Evolutionary conservation across 441 rosid species (phyloP).

Genomic region (Mallotus japonicus): DNA sequence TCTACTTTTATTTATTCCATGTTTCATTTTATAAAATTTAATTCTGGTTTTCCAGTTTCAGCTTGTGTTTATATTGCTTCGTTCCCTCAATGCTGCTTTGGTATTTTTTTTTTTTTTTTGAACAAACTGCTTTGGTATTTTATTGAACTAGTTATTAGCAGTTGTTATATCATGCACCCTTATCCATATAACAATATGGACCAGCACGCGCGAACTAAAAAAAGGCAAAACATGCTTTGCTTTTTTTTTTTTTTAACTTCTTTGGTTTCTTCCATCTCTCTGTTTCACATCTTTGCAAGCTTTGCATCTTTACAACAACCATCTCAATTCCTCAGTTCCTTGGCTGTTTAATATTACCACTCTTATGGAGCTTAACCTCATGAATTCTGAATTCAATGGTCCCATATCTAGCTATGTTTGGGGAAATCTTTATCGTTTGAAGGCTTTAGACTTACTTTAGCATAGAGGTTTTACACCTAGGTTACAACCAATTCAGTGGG

Average conservation of each 20-base stretch:
- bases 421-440: constrained; percentile 16
- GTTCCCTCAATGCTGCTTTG: too few relatives aligned
- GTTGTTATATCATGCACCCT: too few relatives aligned
- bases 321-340: constrained; percentile 17
- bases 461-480: constrained; percentile 32
- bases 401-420: not conserved
- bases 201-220: too few relatives aligned
- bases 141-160: too few relatives aligned
- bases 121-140: too few relatives aligned
- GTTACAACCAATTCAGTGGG: constrained; percentile 29
- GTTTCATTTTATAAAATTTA: not conserved
- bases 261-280: not conserved
- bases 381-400: constrained; percentile 2
- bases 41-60: not conserved
- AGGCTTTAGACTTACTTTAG: constrained; percentile 16
- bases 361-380: constrained; percentile 9
- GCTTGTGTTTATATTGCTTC: too few relatives aligned
- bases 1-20: not conserved
- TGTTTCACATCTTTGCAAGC: constrained; percentile 18
- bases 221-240: too few relatives aligned
- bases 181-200: too few relatives aligned
- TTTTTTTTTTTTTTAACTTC: too few relatives aligned
- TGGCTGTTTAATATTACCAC: constrained; percentile 18
- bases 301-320: constrained; percentile 23
- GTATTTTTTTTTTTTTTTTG: not conserved